Conservation (phyloP, 495 filamentous ascomycete species). For the Clavariopsis aquatica region DNA sequence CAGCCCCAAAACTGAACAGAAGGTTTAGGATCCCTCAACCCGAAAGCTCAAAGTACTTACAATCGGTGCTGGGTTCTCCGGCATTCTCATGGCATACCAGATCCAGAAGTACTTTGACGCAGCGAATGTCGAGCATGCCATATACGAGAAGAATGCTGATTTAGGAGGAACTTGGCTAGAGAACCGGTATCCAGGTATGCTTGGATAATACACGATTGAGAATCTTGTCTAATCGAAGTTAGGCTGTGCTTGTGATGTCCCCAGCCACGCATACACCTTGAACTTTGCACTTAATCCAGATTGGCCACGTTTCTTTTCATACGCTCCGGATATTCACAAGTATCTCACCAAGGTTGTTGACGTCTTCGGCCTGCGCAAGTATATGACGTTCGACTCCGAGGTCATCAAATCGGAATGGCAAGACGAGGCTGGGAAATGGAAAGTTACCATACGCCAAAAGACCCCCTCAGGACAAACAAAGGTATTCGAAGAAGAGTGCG, state of each 20-base stretch:
- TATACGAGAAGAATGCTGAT: slow-evolving; percentile 46
- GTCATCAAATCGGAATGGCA: slow-evolving; percentile 42
- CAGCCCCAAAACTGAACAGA: neutral
- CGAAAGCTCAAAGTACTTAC: slow-evolving; percentile 42
- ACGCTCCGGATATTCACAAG: slow-evolving; percentile 45
- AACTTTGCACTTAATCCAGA: slow-evolving; percentile 47
- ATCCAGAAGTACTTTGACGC: slow-evolving; percentile 42
- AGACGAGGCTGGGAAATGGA: slow-evolving; percentile 43
- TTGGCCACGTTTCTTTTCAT: slow-evolving; percentile 46
- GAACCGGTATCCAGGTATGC: slow-evolving; percentile 39
- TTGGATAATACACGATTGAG: neutral
- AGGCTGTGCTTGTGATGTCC: slow-evolving; percentile 32
- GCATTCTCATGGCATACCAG: slow-evolving; percentile 45
- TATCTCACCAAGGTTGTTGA: slow-evolving; percentile 48
- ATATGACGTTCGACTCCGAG: slow-evolving; percentile 45
- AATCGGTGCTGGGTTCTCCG: slow-evolving; percentile 44
- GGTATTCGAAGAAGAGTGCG: slow-evolving; percentile 41
- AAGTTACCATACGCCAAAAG: slow-evolving; percentile 39
- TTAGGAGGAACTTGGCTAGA: slow-evolving; percentile 44
- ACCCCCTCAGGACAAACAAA: slow-evolving; percentile 26
- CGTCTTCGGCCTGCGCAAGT: slow-evolving; percentile 43
- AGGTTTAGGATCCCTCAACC: slow-evolving; percentile 36
- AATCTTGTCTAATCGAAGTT: slow-evolving; percentile 5
- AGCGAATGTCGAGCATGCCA: slow-evolving; percentile 44
- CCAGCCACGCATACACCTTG: slow-evolving; percentile 46